phyloP scores from a whole-genome alignment of 768 basidiomycete species.

The Rhizopogon rudus region DNA sequence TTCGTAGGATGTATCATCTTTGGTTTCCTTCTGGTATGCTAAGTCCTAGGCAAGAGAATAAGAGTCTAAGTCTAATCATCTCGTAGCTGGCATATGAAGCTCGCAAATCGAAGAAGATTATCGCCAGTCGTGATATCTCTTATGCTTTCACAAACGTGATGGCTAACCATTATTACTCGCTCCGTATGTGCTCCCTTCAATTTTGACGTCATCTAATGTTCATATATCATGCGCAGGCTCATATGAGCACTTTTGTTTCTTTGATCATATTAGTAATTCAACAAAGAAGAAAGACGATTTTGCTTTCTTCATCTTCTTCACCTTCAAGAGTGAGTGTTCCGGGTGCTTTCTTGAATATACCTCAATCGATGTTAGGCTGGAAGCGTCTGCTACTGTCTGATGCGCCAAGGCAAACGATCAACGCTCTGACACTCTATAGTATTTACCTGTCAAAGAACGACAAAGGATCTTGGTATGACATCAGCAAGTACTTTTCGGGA shows the following conservation, averaged over 20 bases:
- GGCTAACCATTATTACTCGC: constrained; percentile 95
- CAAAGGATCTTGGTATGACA: constrained; percentile 56
- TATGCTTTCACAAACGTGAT: constrained; percentile 98
- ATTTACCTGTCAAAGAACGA: constrained; percentile 63
- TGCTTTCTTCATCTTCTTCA: constrained; percentile 99
- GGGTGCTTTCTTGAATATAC: not conserved
- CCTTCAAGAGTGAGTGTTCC: constrained; percentile 82
- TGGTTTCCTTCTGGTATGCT: constrained; percentile 85
- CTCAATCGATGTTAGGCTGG: constrained; percentile 50
- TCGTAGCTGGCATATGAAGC: constrained; percentile 84
- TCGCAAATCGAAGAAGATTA: constrained; percentile 89
- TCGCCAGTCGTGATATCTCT: constrained; percentile 93
- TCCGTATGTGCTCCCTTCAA: constrained; percentile 51
- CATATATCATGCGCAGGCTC: constrained; percentile 49
- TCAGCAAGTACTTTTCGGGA: constrained; percentile 75
- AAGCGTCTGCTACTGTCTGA: constrained; percentile 88
- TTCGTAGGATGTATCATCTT: constrained; percentile 98
- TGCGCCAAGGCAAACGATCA: constrained; percentile 96
- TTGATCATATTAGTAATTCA: constrained; percentile 92
- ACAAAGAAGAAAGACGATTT: constrained; percentile 97
- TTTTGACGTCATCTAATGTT: not conserved
- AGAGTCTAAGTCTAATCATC: constrained; percentile 13
- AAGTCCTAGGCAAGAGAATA: not conserved
- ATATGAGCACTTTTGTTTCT: constrained; percentile 98
- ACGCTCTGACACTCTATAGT: constrained; percentile 93